phyloP scores from a whole-genome alignment of 2,329 filamentous ascomycete species.

The Stachybotrys echinatus region DNA sequence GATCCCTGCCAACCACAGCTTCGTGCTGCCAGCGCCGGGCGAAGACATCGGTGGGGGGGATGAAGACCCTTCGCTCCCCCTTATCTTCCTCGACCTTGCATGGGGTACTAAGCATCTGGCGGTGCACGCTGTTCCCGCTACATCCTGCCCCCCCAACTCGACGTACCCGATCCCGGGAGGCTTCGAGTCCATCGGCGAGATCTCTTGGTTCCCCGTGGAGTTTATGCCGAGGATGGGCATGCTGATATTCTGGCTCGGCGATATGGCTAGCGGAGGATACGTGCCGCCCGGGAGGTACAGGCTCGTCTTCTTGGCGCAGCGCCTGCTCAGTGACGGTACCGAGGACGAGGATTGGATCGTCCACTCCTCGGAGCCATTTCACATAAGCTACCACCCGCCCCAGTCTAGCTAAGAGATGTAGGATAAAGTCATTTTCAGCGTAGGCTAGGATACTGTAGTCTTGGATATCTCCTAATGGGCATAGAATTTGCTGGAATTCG shows the following conservation, averaged over 20 bases:
- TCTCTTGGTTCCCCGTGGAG: not conserved
- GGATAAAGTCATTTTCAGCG: too few relatives aligned
- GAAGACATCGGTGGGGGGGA: not conserved
- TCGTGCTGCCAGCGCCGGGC: not conserved
- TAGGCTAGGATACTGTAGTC: too few relatives aligned
- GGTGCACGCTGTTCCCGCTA: not conserved
- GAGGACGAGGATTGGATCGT: slow-evolving; percentile 32
- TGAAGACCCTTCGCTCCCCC: not conserved
- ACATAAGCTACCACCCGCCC: not conserved
- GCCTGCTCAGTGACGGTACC: slow-evolving; percentile 35
- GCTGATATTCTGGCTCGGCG: slow-evolving; percentile 31
- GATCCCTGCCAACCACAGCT: not conserved
- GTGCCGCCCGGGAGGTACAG: slow-evolving; percentile 37
- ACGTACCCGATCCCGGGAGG: not conserved
- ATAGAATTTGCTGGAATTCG: too few relatives aligned
- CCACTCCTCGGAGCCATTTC: not conserved
- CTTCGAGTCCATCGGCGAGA: not conserved
- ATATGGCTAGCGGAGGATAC: slow-evolving; percentile 31
- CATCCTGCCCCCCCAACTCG: not conserved
- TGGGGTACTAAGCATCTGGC: not conserved
- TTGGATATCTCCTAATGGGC: too few relatives aligned
- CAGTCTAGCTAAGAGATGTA: not conserved
- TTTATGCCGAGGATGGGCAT: not conserved
- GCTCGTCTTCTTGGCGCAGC: slow-evolving; percentile 35
- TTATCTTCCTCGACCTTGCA: not conserved